Evolutionary conservation across 345 rosid species (phyloP), one percentile per base, ranked within the genome.

Genomic region (Anastatica hierochuntica): DNA sequence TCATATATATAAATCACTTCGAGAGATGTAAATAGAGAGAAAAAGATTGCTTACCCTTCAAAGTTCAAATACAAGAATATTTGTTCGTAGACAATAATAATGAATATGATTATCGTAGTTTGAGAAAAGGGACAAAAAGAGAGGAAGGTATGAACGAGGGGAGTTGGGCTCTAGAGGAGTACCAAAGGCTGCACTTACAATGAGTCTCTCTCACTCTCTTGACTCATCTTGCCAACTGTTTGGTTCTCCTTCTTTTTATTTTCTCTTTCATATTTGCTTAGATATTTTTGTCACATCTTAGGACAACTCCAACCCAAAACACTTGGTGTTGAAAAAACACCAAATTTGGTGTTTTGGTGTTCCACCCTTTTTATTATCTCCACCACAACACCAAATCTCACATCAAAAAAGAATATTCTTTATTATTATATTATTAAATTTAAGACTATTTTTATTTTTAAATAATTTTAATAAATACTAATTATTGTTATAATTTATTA

Each of bases 81-180:
- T 43, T 52, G 8, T 27, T 18, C 11, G 14, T 19, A 11, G 1
- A 21, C 5, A 21, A 21, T 21, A 21, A 21, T 2, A 21, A 51
- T 21, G n/a, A 5, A 34, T 14, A 36, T 13, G 6, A 29, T n/a
- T 10, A 8, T 6, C 20, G 10, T 38, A 21, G 4, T n/a, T n/a
- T n/a, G 39, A 50, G 24, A 23, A 34, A 63, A 17, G 13, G 33
- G 63, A 56, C 69, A 64, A 56, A n/a, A 18, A 55, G 5, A 64
- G 16, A 42, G 51, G 57, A 64, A 49, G 63, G 58, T 64, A 41
- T 23, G 69, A 56, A 56, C 51, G 31, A 41, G 69, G 57, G 63
- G 49, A 56, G 69, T 56, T 64, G 57, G 69, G 51, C 69, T 64
- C 69, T 64, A 44, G n/a, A 33, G 53, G 31, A 41, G 10, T 40